Evolutionary conservation across 768 basidiomycete species (phyloP).

Genomic region (Exidia glandulosa): DNA sequence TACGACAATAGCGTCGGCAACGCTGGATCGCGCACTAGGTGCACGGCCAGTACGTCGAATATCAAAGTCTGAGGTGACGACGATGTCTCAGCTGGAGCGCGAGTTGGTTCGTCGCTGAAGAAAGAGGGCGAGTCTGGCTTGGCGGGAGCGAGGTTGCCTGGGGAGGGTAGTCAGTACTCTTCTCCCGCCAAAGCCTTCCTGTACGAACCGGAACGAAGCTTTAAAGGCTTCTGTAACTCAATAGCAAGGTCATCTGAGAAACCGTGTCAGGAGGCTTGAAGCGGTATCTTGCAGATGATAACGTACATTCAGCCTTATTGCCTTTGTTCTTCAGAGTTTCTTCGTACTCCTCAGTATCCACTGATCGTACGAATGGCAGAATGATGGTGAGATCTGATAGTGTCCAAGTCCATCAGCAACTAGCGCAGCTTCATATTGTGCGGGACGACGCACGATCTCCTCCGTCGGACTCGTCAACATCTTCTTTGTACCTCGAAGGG

Average conservation of each 20-base stretch:
- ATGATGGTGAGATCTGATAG: constrained; percentile 47
- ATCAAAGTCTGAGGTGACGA: not conserved
- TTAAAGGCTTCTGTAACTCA: not conserved
- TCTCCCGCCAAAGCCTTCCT: no score
- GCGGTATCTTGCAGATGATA: no score
- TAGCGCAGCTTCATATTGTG: no score
- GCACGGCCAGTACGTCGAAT: not conserved
- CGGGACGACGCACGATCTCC: constrained; percentile 54
- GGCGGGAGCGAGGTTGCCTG: no score
- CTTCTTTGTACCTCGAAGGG: constrained; percentile 53
- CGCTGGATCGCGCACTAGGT: not conserved
- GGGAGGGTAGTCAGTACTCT: no score
- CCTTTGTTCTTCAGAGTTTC: not conserved
- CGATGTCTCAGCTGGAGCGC: not conserved
- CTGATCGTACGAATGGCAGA: constrained; percentile 25
- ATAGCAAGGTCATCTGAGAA: not conserved
- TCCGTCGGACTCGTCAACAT: constrained; percentile 16
- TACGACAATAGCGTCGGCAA: not conserved
- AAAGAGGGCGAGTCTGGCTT: no score
- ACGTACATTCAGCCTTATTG: not conserved
- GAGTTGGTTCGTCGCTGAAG: no score
- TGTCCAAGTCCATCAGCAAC: constrained; percentile 9
- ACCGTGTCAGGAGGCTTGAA: not conserved
- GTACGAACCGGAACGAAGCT: not conserved
- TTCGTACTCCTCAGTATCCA: not conserved